These are phyloP conservation scores for Tolypocladium cylindrosporum DNA, from an alignment of 2,329 filamentous ascomycete genomes.

Conservation along the genomic window DNA sequence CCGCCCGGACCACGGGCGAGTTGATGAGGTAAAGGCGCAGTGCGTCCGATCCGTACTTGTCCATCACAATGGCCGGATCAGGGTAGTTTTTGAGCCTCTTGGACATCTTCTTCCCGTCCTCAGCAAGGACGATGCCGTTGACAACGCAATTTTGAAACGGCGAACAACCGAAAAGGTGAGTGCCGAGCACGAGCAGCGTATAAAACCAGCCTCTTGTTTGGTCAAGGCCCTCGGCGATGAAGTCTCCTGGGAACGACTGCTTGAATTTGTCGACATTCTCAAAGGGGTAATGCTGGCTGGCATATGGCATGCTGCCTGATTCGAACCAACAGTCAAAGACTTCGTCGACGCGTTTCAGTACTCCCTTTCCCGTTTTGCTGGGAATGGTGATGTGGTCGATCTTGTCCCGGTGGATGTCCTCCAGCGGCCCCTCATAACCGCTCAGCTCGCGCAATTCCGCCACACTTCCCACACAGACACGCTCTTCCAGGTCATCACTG, in stretches of 20 bases:
- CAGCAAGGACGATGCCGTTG: slow-evolving; percentile 86
- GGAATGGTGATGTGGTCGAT: slow-evolving; percentile 93
- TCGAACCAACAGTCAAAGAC: slow-evolving; percentile 98
- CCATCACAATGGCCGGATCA: slow-evolving; percentile 72
- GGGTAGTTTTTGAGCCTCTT: slow-evolving; percentile 96
- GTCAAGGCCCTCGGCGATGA: slow-evolving; percentile 87
- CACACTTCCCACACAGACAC: slow-evolving; percentile 77
- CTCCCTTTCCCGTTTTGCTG: slow-evolving; percentile 76
- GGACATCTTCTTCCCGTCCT: slow-evolving; percentile 98
- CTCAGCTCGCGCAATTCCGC: slow-evolving; percentile 76
- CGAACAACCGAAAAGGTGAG: slow-evolving; percentile 72
- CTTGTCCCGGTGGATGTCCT: slow-evolving; percentile 84
- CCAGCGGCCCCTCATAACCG: slow-evolving; percentile 74
- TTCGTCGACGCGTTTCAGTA: slow-evolving; percentile 71
- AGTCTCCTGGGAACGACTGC: slow-evolving; percentile 78
- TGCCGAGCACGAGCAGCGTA: slow-evolving; percentile 78
- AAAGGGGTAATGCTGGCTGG: slow-evolving; percentile 84
- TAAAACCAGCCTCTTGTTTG: slow-evolving; percentile 98
- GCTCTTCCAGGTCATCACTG: slow-evolving; percentile 78
- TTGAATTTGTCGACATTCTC: slow-evolving; percentile 76
- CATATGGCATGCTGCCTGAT: slow-evolving; percentile 92
- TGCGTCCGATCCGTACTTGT: slow-evolving; percentile 84
- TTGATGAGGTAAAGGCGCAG: slow-evolving; percentile 94
- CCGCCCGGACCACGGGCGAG: slow-evolving; percentile 85
- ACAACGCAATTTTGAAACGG: slow-evolving; percentile 97